Evolutionary conservation across 371 early-diverging fungal species (phyloP).

Genomic region (Mortierella sp.): DNA sequence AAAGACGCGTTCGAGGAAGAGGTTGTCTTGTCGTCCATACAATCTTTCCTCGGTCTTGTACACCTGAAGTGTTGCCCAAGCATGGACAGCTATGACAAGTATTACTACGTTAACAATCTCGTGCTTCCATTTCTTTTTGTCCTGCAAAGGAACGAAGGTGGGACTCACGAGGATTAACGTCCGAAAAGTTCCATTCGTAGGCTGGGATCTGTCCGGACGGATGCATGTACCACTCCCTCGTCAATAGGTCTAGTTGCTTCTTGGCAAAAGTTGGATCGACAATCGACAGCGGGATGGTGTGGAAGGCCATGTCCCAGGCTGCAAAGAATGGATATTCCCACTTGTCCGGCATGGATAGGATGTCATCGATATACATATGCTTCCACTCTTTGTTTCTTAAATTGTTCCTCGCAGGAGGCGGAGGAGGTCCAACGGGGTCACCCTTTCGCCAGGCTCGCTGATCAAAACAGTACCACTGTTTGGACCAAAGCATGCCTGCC

Average conservation of each 20-base stretch:
- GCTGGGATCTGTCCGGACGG: constrained; percentile 52
- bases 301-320: constrained; percentile 53
- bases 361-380: constrained; percentile 45
- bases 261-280: constrained; percentile 46
- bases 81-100: constrained; percentile 57
- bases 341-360: constrained; percentile 53
- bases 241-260: constrained; percentile 43
- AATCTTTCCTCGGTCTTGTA: constrained; percentile 55
- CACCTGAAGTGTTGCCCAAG: constrained; percentile 59
- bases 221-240: constrained; percentile 55
- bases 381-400: constrained; percentile 46
- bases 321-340: constrained; percentile 57
- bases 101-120: too few species aligned
- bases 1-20: constrained; percentile 62
- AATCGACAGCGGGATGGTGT: constrained; percentile 40
- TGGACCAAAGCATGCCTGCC: constrained; percentile 52
- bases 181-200: constrained; percentile 63
- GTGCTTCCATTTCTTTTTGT: too few species aligned
- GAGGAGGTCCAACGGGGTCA: constrained; percentile 28
- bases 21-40: constrained; percentile 42
- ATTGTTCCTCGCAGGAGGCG: constrained; percentile 27
- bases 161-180: constrained; percentile 58
- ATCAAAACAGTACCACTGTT: constrained; percentile 53
- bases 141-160: too few species aligned
- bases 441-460: constrained; percentile 50